Conservation (phyloP, 306 rosid genomes). For the Gillenia trifoliata region DNA sequence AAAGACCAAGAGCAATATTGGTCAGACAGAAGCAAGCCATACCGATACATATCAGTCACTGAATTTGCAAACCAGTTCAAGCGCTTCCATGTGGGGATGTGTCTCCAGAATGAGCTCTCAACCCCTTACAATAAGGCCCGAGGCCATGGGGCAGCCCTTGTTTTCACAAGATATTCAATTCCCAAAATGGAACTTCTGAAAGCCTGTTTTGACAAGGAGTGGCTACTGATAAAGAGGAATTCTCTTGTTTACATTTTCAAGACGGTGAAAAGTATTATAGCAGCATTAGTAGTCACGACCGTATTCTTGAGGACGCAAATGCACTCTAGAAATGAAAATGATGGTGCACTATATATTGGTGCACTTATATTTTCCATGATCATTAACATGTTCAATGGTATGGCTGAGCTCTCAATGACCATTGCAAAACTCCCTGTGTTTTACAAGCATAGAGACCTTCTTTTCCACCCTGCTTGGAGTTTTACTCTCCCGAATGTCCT, state of each 20-base stretch:
- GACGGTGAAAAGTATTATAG: slow-evolving; percentile 39
- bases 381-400: slow-evolving; percentile 74
- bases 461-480: slow-evolving; percentile 89
- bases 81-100: slow-evolving; percentile 58
- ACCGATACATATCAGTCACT: slow-evolving; percentile 41
- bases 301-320: slow-evolving; percentile 59
- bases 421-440: slow-evolving; percentile 77
- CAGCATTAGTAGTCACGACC: slow-evolving; percentile 44
- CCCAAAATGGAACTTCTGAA: slow-evolving; percentile 45
- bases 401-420: slow-evolving; percentile 61
- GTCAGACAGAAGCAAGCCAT: slow-evolving; percentile 50
- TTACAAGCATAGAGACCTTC: slow-evolving; percentile 87
- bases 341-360: slow-evolving; percentile 59
- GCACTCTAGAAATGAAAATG: slow-evolving; percentile 50
- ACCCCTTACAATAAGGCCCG: slow-evolving; percentile 48
- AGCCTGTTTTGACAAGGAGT: slow-evolving; percentile 75
- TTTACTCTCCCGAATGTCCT: slow-evolving; percentile 65
- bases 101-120: slow-evolving; percentile 40
- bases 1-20: slow-evolving; percentile 96
- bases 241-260: slow-evolving; percentile 67
- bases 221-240: slow-evolving; percentile 63
- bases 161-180: slow-evolving; percentile 43
- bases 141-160: slow-evolving; percentile 71
- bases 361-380: slow-evolving; percentile 56
- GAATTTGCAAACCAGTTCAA: slow-evolving; percentile 68